These are phyloP conservation scores for Paracamarosporium sp. DNA, from an alignment of 2,329 filamentous ascomycete species.

Conservation along the genomic window DNA sequence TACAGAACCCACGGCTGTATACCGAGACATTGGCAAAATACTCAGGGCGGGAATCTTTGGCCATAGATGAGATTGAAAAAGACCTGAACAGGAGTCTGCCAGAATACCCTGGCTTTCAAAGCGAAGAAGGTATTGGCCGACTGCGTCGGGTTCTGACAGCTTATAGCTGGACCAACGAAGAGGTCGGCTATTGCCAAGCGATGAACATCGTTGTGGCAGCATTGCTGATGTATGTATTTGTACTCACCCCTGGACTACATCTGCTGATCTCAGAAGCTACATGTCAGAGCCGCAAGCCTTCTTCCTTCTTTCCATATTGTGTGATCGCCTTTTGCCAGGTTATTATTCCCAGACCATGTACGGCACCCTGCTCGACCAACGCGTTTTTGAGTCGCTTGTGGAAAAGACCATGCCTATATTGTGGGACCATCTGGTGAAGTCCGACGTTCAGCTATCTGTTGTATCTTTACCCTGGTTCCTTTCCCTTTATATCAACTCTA, in stretches of 20 bases:
- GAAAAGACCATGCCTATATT: slow-evolving; percentile 98
- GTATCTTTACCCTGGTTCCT: slow-evolving; percentile 98
- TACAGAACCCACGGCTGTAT: slow-evolving; percentile 86
- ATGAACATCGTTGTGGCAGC: slow-evolving; percentile 99
- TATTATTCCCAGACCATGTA: slow-evolving; percentile 99
- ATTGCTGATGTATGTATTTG: slow-evolving; percentile 75
- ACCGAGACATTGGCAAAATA: slow-evolving; percentile 83
- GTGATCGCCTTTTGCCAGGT: slow-evolving; percentile 89
- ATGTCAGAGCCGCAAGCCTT: slow-evolving; percentile 97
- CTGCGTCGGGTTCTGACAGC: slow-evolving; percentile 90
- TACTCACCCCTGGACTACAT: slow-evolving; percentile 9
- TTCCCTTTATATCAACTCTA: slow-evolving; percentile 98
- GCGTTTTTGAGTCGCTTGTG: slow-evolving; percentile 97
- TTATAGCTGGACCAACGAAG: slow-evolving; percentile 95
- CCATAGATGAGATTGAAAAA: slow-evolving; percentile 99
- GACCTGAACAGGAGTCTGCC: slow-evolving; percentile 95
- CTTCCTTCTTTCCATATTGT: slow-evolving; percentile 88
- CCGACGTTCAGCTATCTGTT: slow-evolving; percentile 95
- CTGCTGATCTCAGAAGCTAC: slow-evolving; percentile 64
- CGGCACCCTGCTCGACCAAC: slow-evolving; percentile 92
- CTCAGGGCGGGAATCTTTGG: slow-evolving; percentile 84
- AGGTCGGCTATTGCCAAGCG: slow-evolving; percentile 97
- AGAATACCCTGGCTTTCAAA: slow-evolving; percentile 97
- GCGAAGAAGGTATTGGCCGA: slow-evolving; percentile 89
- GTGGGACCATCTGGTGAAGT: slow-evolving; percentile 97